phyloP scores from a whole-genome alignment of 169 alveolate species.

The Perkinsus marinus region DNA sequence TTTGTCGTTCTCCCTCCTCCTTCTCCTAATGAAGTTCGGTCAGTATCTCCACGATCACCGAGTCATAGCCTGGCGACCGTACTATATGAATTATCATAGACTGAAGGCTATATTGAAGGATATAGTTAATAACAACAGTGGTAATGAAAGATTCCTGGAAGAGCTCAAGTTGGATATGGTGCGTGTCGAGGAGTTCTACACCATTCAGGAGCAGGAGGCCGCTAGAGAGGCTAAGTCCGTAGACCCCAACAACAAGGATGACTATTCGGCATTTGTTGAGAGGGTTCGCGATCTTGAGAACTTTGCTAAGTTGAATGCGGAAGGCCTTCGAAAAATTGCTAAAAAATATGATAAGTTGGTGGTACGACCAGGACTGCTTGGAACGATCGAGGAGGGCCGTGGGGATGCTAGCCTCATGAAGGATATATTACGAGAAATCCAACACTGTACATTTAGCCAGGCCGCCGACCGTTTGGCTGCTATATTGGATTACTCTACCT shows the following conservation, averaged over 20 bases:
- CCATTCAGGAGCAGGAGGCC: neutral
- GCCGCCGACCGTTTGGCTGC: neutral
- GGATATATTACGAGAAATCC: neutral
- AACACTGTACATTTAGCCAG: neutral
- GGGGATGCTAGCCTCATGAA: neutral
- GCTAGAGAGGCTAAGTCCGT: neutral
- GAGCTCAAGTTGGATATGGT: constrained; percentile 2
- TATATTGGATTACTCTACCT: neutral
- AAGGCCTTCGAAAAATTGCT: neutral
- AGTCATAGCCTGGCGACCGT: neutral
- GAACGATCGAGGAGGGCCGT: neutral
- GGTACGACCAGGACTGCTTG: neutral
- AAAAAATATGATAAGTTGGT: neutral
- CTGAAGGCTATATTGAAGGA: neutral
- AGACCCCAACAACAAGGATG: neutral
- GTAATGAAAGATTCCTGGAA: neutral
- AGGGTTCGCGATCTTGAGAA: neutral
- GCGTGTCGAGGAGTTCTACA: constrained; percentile 1
- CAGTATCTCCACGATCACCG: neutral
- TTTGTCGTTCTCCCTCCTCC: neutral
- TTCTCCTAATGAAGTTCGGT: neutral
- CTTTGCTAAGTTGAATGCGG: neutral
- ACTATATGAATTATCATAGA: neutral
- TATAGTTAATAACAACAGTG: neutral
- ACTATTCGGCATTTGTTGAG: neutral